Base-by-base conservation (phyloP, 352 stramenopile genomes). In the Globisporangium irregulare region DNA sequence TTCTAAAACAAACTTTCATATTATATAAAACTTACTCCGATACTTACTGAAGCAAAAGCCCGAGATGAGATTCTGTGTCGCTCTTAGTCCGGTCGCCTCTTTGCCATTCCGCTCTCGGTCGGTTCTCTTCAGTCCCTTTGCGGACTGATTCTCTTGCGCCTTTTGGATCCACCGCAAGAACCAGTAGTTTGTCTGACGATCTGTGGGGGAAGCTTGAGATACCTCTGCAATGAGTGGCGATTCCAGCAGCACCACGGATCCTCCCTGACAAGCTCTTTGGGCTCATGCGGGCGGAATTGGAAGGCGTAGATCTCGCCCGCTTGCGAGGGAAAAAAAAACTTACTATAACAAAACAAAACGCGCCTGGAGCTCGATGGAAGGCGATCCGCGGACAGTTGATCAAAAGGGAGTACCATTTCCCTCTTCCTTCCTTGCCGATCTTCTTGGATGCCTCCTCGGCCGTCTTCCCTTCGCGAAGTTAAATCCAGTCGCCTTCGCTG, bases 401-500 rank as follows among this genome's bases (percentile, higher is more conserved):
- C 50, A 56, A 56, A 55, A 9, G 59, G 34, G 34, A 51, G 43
- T 18, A 50, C 0, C 22, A 1, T 4, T 51, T 51, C 43, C 14
- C 43, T 24, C 43, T 51, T 51, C 32, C 32, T 38, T 51, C 43
- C 18, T 51, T 24, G 43, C 8, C 14, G 18, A 24, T 20, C 18
- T 51, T 51, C 18, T 22, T 51, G 43, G 43, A 51, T 51, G 9
- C 7, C 43, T 51, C 18, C 43, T 51, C 43, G 24, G 18, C 6
- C 43, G 20, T 29, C 60, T 59, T 29, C 50, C 48, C 12, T 24
- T 18, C 27, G n/a, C 12, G 20, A 24, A 34, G 25, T 24, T 89
- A 91, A 72, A 91, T 90, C 82, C 81, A 91, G 73, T 94, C 86
- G 54, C 83, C 84, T 68, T 94, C 86, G 41, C 80, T 90, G 50